A percentile compares a stretch with the other conserved stretches of the same genome.
Conservation (phyloP, 805 yeast genomes). For the Ogataea ganodermae region DNA sequence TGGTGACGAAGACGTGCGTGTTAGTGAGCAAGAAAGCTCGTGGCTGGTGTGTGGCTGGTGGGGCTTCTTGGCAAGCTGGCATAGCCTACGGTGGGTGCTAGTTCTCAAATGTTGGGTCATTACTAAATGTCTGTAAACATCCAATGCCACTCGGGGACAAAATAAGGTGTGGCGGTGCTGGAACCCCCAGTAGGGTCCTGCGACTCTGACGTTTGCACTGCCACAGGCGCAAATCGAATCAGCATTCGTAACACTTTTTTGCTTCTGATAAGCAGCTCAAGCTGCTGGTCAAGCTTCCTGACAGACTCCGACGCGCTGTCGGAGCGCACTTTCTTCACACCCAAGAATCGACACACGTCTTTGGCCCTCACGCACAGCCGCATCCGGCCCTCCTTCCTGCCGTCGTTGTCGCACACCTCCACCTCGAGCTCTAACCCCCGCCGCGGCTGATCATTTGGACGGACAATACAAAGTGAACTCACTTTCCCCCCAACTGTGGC, state of each 20-base stretch:
- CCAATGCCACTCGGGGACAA: neutral
- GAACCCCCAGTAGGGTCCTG: neutral
- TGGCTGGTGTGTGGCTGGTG: neutral
- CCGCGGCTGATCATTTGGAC: neutral
- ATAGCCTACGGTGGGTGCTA: neutral
- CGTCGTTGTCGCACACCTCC: neutral
- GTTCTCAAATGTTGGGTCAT: too few relatives aligned
- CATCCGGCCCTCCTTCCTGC: neutral
- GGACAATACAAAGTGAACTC: neutral
- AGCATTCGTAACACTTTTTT: neutral
- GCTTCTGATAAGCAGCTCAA: neutral
- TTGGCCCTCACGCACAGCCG: neutral
- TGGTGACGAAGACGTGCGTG: neutral
- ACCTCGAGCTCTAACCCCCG: neutral
- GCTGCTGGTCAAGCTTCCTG: neutral
- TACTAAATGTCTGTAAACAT: neutral
- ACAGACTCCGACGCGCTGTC: neutral
- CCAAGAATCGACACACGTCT: neutral
- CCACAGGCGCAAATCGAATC: slow-evolving; percentile 1
- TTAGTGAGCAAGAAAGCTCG: neutral
- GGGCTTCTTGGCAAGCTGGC: neutral
- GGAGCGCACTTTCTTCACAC: neutral
- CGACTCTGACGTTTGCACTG: neutral
- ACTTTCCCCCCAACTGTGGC: neutral
- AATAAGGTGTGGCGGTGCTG: neutral